A percentile compares a stretch with the other conserved stretches of the same genome.
phyloP scores from a whole-genome alignment of 164 flowering plant species.

The Hamamelis virginiana region DNA sequence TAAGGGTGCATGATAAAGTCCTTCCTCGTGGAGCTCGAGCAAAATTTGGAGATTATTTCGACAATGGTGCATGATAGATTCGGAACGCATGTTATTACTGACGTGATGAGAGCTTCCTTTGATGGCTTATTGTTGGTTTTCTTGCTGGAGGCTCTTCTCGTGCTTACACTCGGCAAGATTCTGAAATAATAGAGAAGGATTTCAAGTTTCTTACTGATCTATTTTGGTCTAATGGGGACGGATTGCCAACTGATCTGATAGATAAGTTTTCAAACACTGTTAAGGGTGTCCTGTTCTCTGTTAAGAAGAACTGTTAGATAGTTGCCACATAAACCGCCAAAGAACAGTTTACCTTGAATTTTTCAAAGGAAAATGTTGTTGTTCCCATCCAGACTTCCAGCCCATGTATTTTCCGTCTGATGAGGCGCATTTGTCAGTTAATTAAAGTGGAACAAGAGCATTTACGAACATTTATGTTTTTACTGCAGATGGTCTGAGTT shows the following conservation, averaged over 20 bases:
- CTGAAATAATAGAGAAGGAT: constrained; percentile 66
- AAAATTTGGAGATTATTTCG: constrained; percentile 52
- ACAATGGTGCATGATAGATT: constrained; percentile 61
- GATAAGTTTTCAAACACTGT: constrained; percentile 55
- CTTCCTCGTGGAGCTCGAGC: constrained; percentile 67
- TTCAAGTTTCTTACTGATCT: constrained; percentile 61
- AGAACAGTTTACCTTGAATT: too few relatives aligned
- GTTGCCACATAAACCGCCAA: too few relatives aligned
- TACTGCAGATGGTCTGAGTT: too few relatives aligned
- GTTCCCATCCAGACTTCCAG: too few relatives aligned
- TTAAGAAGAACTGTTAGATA: too few relatives aligned
- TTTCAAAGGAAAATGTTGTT: too few relatives aligned
- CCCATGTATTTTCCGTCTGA: too few relatives aligned
- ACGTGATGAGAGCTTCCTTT: constrained; percentile 85
- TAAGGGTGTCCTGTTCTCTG: constrained; percentile 51
- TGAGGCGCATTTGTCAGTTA: too few relatives aligned
- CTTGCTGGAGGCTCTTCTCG: constrained; percentile 90
- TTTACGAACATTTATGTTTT: too few relatives aligned
- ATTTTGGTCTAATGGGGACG: constrained; percentile 86
- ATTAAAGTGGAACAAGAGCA: too few relatives aligned
- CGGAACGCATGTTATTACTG: constrained; percentile 62
- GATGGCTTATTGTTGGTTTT: constrained; percentile 80
- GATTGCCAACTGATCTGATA: constrained; percentile 74
- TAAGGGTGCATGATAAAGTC: too few relatives aligned
- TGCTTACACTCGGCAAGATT: constrained; percentile 56